Evolutionary conservation across 768 basidiomycete species (phyloP).

Genomic region (Auricularia heimuer): DNA sequence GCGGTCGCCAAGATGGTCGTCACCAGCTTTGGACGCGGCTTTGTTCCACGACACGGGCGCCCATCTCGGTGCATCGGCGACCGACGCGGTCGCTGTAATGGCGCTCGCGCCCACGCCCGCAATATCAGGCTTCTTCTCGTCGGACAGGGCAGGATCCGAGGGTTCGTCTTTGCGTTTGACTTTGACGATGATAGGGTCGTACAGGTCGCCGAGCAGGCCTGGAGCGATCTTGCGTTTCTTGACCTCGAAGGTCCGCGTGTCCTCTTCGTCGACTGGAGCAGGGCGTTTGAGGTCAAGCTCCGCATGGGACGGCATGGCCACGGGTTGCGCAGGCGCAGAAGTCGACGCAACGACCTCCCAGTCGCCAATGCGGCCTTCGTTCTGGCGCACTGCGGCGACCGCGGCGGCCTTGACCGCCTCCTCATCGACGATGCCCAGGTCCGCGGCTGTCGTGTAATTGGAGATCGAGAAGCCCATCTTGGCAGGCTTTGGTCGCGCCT

Average conservation of each 20-base stretch:
- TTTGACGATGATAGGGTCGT: constrained; percentile 62
- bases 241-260: constrained; percentile 51
- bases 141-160: background rate
- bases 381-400: constrained; percentile 47
- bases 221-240: constrained; percentile 48
- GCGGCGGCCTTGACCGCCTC: constrained; percentile 57
- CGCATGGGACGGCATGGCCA: constrained; percentile 5
- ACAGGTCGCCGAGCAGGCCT: constrained; percentile 62
- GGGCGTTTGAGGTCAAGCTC: constrained; percentile 12
- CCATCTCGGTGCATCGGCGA: background rate
- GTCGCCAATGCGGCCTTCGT: constrained; percentile 63
- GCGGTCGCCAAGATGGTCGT: background rate
- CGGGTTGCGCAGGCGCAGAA: constrained; percentile 15
- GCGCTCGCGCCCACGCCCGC: background rate
- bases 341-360: constrained; percentile 59
- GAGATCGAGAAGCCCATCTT: constrained; percentile 44
- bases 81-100: background rate
- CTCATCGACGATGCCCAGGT: constrained; percentile 71
- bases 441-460: constrained; percentile 83
- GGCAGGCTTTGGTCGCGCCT: constrained; percentile 37
- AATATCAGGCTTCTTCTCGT: background rate
- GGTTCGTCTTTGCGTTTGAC: background rate
- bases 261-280: constrained; percentile 33
- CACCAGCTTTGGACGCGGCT: background rate
- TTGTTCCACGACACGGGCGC: background rate